Percentiles rank a stretch among this genome's conserved stretches.
These are phyloP conservation scores for Cochlearia excelsa DNA, from an alignment of 345 rosid species.

Conservation along the genomic window DNA sequence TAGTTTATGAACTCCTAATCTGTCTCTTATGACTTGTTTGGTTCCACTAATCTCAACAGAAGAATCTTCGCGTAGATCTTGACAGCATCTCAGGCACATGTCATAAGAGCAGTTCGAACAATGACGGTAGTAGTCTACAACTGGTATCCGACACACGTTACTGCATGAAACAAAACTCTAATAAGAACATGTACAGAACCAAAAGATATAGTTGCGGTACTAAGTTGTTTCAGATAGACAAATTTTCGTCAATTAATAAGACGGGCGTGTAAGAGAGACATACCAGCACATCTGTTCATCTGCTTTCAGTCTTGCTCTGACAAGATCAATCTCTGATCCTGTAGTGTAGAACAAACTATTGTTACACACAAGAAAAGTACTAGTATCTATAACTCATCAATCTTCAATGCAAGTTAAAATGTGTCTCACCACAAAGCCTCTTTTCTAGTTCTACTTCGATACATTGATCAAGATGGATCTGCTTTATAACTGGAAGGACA, in stretches of 20 bases:
- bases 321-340: constrained; percentile 78
- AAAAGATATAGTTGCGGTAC: not conserved
- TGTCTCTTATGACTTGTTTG: constrained; percentile 36
- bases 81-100: constrained; percentile 91
- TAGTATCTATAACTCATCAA: constrained; percentile 11
- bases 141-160: constrained; percentile 86
- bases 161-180: constrained; percentile 47
- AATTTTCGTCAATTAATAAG: not conserved
- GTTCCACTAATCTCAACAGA: constrained; percentile 33
- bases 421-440: constrained; percentile 64
- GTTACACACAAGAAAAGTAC: constrained; percentile 6
- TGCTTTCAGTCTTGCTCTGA: constrained; percentile 79
- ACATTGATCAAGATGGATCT: constrained; percentile 82
- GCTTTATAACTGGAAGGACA: constrained; percentile 84
- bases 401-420: constrained; percentile 14
- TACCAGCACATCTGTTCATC: constrained; percentile 99
- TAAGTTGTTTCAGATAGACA: not conserved
- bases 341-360: constrained; percentile 27
- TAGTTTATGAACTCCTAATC: constrained; percentile 30
- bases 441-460: constrained; percentile 84
- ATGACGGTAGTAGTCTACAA: constrained; percentile 93
- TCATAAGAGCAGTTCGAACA: constrained; percentile 80
- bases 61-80: constrained; percentile 74
- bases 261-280: not conserved
- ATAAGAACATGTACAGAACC: constrained; percentile 16